These are phyloP conservation scores for Puccinia sorghi DNA, from an alignment of 1,284 basidiomycete genomes.

Conservation along the genomic window DNA sequence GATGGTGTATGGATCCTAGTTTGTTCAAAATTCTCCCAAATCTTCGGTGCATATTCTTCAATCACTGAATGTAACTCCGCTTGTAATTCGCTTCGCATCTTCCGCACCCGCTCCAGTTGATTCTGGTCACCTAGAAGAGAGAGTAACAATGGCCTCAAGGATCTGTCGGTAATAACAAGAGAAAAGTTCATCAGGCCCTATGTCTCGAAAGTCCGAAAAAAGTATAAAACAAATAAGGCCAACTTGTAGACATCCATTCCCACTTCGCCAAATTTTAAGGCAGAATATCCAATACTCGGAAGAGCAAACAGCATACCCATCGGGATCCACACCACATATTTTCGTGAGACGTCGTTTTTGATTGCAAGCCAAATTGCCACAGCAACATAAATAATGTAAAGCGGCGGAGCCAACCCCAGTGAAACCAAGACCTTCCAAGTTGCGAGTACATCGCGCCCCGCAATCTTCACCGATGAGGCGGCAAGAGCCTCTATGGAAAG, in stretches of 20 bases:
- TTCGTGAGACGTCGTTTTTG: slow-evolving; percentile 66
- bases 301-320: slow-evolving; percentile 73
- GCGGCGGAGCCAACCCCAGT: slow-evolving; percentile 80
- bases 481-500: slow-evolving; percentile 79
- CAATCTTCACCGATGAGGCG: slow-evolving; percentile 92
- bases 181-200: neutral
- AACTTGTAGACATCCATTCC: slow-evolving; percentile 96
- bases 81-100: slow-evolving; percentile 74
- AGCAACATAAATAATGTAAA: slow-evolving; percentile 81
- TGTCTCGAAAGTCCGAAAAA: neutral
- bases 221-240: slow-evolving; percentile 56
- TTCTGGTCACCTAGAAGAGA: slow-evolving; percentile 85
- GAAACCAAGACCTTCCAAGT: slow-evolving; percentile 99
- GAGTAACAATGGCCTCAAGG: slow-evolving; percentile 84
- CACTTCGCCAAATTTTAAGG: slow-evolving; percentile 97
- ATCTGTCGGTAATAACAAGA: slow-evolving; percentile 63
- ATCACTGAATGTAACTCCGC: slow-evolving; percentile 87
- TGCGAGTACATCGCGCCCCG: slow-evolving; percentile 89
- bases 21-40: slow-evolving; percentile 57
- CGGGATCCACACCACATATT: slow-evolving; percentile 75
- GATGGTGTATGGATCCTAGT: slow-evolving; percentile 43
- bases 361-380: slow-evolving; percentile 75
- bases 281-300: slow-evolving; percentile 88
- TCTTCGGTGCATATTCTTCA: slow-evolving; percentile 66
- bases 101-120: slow-evolving; percentile 76